These are phyloP conservation scores for Oldenlandia corymbosa DNA, from an alignment of 257 asterid genomes.

Conservation along the genomic window DNA sequence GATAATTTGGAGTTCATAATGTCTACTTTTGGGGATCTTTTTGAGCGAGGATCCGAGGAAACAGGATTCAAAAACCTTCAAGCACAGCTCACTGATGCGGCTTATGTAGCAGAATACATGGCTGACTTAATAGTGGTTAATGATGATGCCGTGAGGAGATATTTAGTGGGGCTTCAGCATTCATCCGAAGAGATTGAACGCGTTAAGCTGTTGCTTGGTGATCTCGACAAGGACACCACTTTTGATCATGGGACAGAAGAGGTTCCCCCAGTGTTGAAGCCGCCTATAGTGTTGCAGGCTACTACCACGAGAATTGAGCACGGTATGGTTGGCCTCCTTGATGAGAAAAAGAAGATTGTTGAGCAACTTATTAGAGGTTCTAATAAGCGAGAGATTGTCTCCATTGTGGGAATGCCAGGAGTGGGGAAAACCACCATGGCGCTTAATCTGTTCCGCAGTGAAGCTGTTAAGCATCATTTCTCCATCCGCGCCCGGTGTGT, in stretches of 20 bases:
- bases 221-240: not conserved
- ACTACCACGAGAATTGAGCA: too few species aligned
- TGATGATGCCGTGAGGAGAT: not conserved
- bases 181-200: not conserved
- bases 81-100: not conserved
- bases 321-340: too few species aligned
- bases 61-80: not conserved
- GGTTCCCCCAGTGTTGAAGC: too few species aligned
- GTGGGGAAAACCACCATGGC: too few species aligned
- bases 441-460: not conserved
- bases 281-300: too few species aligned
- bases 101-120: not conserved
- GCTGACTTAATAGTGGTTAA: too few species aligned
- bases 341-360: too few species aligned
- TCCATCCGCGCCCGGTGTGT: conserved; percentile 9
- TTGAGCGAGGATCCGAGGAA: not conserved
- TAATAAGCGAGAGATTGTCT: not conserved
- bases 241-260: not conserved
- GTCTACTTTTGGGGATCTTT: not conserved
- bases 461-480: not conserved
- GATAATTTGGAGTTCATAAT: not conserved
- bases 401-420: not conserved
- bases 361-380: too few species aligned
- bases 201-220: not conserved
- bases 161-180: not conserved